Evolutionary conservation across 164 flowering plant genomes (phyloP).

Genomic region (Liquidambar formosana): DNA sequence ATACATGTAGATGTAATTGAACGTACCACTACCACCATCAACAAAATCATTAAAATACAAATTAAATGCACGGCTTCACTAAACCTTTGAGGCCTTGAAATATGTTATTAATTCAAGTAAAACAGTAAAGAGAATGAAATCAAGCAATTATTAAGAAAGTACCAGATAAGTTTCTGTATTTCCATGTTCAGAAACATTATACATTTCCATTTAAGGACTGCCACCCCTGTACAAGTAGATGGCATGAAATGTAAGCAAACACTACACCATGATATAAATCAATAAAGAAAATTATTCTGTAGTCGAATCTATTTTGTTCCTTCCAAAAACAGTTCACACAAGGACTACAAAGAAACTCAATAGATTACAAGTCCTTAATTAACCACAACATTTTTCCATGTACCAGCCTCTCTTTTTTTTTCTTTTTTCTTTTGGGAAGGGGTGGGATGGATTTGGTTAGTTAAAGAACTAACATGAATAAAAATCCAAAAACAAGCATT

Average conservation of each 20-base stretch:
- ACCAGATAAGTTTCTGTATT: slow-evolving; percentile 48
- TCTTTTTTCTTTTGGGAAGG: no score
- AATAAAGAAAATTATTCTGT: background rate
- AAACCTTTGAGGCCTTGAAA: background rate
- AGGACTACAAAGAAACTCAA: no score
- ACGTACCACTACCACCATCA: background rate
- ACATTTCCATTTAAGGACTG: slow-evolving; percentile 50
- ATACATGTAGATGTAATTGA: background rate
- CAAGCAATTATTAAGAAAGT: slow-evolving; percentile 7
- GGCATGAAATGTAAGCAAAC: slow-evolving; percentile 8
- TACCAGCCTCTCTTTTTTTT: no score
- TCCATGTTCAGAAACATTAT: slow-evolving; percentile 41
- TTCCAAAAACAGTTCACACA: no score
- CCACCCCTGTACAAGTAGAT: slow-evolving; percentile 36
- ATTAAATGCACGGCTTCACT: background rate
- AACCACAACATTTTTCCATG: no score
- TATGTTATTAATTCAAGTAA: background rate
- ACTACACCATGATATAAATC: background rate
- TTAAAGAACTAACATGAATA: no score
- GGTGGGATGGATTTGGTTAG: no score
- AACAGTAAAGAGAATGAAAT: background rate
- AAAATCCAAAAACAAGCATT: no score
- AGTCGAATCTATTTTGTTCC: no score
- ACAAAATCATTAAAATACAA: background rate
- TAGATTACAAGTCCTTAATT: no score